Evolutionary conservation across 2,329 filamentous ascomycete genomes (phyloP), one percentile per base, ranked within the genome.

Genomic region (Capronia coronata): DNA sequence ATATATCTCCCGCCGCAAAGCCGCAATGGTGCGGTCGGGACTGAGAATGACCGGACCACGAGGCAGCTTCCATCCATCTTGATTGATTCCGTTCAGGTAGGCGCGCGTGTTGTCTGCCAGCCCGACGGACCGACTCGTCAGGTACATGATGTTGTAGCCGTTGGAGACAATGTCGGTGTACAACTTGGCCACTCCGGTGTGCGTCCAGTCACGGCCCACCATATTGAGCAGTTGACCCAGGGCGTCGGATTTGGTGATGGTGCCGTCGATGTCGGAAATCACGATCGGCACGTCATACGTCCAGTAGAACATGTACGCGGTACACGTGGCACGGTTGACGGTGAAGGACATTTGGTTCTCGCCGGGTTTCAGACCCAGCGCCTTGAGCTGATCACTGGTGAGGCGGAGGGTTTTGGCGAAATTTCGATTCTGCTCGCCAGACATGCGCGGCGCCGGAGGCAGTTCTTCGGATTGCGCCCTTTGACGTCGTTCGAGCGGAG

Each of bases 61-160:
- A 0, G 93, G 93, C 30, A 98, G 72, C 41, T 80, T 82, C 70
- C 87, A 94, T 23, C 84, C 84, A 50, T 95, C 91, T 67, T 98
- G 93, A 7, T 82, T 75, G 18, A 98, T 88, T 21, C 90, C 89
- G 51, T 90, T 85, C 2, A 98, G 76, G 65, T 98, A 98, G 0
- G 87, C 80, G 50, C 93, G 76, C 1, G 93, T 98, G 0, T 75
- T 89, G 67, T 98, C 93, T 13, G 93, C 87, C 68, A 94, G 90
- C 0, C 93, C 94, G 39, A 97, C 90, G 11, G 87, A 93, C 44
- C 93, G 83, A 65, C 87, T 94, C 0, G 93, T 98, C 39, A 98
- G 77, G 65, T 98, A 98, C 79, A 98, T 89, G 64, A 98, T 94
- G 67, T 98, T 97, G 75, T 97, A 98, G 5, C 93, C 93, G 63